Base-by-base conservation (phyloP, 768 basidiomycete genomes). In the Omphalotus guepiniiformis region DNA sequence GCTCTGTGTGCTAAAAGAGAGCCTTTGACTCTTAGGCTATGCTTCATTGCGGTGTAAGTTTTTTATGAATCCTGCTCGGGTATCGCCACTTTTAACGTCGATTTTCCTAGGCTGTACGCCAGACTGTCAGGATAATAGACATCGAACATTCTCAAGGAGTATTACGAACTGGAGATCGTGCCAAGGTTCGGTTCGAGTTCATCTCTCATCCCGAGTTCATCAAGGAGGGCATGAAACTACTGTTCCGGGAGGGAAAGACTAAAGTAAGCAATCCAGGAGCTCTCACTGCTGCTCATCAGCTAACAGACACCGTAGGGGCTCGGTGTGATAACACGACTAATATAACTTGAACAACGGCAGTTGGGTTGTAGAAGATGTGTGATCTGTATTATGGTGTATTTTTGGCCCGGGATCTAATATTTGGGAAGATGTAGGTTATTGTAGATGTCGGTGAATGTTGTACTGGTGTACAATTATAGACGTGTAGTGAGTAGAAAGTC, bases 241-340 rank as follows among this genome's bases (percentile, higher is more conserved):
- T 99, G 11, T 93, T 98, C 63, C 75, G 95, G 32, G 96, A 98
- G 66, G 95, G 94, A 3, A 93, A 92, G 72, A 96, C 93, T 1
- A 97, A 96, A 75, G 93, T 84, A 42, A 27, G 72, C 12, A 16
- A 15, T 58, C 16, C 22, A 39, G 39, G 35, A 16, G 25, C 13
- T 40, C 29, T 54, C 30, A 26, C 36, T 22, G 34, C 16, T 9
- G 43, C n/a, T 28, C 22, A 9, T 18, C 39, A 37, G 39, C 30
- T 41, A 48, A 37, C 22, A 37, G 8, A 50, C 39, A 39, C 30
- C 18, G 3, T 42, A 90, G 87, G 87, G 87, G 13, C 75, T 90
- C 48, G 87, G 87, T 8, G 84, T 88, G 11, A 79, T 90, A 56
- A 89, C 87, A 1, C 74, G 73, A 50, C 58, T 89, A 54, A 53